Base-by-base conservation (phyloP, 352 stramenopile species). In the Phytophthora constricta region DNA sequence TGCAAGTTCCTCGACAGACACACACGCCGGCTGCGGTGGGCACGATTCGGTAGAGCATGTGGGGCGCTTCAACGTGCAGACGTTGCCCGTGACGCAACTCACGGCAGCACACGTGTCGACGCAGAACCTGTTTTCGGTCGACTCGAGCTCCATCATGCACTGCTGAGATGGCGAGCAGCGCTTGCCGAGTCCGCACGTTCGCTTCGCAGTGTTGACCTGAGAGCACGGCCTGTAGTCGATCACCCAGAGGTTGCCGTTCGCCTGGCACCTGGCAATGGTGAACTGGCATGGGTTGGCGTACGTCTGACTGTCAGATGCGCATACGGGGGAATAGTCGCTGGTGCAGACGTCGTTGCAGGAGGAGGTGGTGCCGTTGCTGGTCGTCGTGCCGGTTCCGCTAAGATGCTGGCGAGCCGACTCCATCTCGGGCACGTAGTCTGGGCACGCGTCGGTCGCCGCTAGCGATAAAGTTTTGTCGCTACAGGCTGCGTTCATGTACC, bases 231-330 rank as follows among this genome's bases (percentile, higher is more conserved):
- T 58, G 56, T 73, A 77, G 23, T 77, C 74, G 26, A 79, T 14
- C 3, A 58, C 63, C 37, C 56, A 63, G 45, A 82, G 62, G 16
- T 62, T 67, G 11, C 58, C 58, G 17, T 70, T 49, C 26, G 58
- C n/a, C 16, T 49, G 57, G 26, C 69, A 81, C 22, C 58, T 54
- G 13, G 61, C 74, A 14, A 70, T 34, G 17, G 51, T 58, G 45
- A 84, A 75, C 19, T 66, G 37, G 52, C 75, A 84, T 19, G 37
- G n/a, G 54, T 77, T 84, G 47, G 16, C 48, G 65, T 81, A 84
- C 27, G 76, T 80, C 42, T 51, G 42, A 20, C 58, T 62, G 46
- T 84, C 58, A 0, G 70, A 66, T 33, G 64, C 76, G 49, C 76
- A 81, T 28, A 82, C 63, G 13, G 64, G 70, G 13, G 48, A 25